phyloP scores from a whole-genome alignment of 805 yeast species.

The Candida mattraensis region DNA sequence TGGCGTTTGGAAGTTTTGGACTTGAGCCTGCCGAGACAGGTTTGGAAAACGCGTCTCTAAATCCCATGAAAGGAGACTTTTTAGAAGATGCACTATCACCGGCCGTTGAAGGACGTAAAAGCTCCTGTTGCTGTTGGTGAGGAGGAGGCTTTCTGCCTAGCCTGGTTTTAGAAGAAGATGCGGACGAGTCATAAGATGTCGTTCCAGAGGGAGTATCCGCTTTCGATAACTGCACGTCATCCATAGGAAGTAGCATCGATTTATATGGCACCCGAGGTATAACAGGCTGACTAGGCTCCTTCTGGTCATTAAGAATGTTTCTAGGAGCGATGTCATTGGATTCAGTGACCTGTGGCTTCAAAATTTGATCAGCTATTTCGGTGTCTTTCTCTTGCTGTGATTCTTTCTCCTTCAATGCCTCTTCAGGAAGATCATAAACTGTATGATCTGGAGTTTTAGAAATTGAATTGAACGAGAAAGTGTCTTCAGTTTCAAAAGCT shows the following conservation, averaged over 20 bases:
- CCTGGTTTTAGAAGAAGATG: conserved; percentile 9
- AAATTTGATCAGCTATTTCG: too few relatives aligned
- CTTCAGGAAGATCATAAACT: conserved; percentile 1
- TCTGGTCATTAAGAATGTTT: too few relatives aligned
- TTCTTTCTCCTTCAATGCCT: too few relatives aligned
- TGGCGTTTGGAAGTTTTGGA: conserved; percentile 22
- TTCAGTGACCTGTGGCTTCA: too few relatives aligned
- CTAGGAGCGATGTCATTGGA: too few relatives aligned
- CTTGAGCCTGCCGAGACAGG: conserved; percentile 16
- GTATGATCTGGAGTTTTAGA: conserved; percentile 22
- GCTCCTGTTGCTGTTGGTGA: conserved; percentile 3
- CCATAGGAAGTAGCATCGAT: conserved; percentile 5
- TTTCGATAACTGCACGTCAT: background rate
- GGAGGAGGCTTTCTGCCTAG: conserved; percentile 23
- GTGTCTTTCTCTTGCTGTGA: too few relatives aligned
- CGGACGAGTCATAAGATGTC: conserved; percentile 9
- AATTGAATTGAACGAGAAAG: conserved; percentile 20
- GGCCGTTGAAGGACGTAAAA: background rate
- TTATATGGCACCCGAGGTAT: too few relatives aligned
- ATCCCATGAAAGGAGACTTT: conserved; percentile 22
- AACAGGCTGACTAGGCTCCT: too few relatives aligned
- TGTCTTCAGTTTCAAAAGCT: conserved; percentile 7
- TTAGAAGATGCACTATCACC: conserved; percentile 9
- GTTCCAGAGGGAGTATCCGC: background rate
- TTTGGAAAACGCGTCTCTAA: conserved; percentile 23